These are phyloP conservation scores for Pisolithus tinctorius DNA, from an alignment of 768 basidiomycete genomes.

Conservation along the genomic window DNA sequence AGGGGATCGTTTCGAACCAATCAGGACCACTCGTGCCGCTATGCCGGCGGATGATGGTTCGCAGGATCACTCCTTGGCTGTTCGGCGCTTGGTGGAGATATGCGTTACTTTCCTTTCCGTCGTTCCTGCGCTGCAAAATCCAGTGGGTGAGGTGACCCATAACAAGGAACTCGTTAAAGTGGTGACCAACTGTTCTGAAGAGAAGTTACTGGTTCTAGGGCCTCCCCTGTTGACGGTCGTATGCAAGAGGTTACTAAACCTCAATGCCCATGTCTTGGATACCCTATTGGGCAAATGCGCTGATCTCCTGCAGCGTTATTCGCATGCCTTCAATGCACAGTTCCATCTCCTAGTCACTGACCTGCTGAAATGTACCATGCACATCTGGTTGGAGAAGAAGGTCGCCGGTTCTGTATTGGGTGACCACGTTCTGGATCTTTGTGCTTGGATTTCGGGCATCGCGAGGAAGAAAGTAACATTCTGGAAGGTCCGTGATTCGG, in stretches of 20 bases:
- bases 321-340: conserved; percentile 45
- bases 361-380: conserved; percentile 57
- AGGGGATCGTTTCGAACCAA: conserved; percentile 53
- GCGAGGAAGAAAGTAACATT: conserved; percentile 37
- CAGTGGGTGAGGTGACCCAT: conserved; percentile 50
- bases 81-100: conserved; percentile 36
- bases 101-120: conserved; percentile 57
- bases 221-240: conserved; percentile 51
- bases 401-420: conserved; percentile 30
- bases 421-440: conserved; percentile 42
- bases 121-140: conserved; percentile 57
- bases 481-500: conserved; percentile 63
- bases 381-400: conserved; percentile 45
- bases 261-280: conserved; percentile 46
- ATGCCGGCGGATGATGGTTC: conserved; percentile 23
- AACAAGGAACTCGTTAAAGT: conserved; percentile 56
- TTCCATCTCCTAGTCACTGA: conserved; percentile 50
- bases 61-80: conserved; percentile 21
- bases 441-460: conserved; percentile 45
- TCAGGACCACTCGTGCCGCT: conserved; percentile 34
- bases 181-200: conserved; percentile 40
- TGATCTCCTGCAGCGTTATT: conserved; percentile 46
- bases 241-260: conserved; percentile 44
- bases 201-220: conserved; percentile 54
- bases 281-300: conserved; percentile 48